Evolutionary conservation across 2,329 filamentous ascomycete genomes (phyloP), one percentile per base, ranked within the genome.

Genomic region (Nannizziopsis arthrosporioides): DNA sequence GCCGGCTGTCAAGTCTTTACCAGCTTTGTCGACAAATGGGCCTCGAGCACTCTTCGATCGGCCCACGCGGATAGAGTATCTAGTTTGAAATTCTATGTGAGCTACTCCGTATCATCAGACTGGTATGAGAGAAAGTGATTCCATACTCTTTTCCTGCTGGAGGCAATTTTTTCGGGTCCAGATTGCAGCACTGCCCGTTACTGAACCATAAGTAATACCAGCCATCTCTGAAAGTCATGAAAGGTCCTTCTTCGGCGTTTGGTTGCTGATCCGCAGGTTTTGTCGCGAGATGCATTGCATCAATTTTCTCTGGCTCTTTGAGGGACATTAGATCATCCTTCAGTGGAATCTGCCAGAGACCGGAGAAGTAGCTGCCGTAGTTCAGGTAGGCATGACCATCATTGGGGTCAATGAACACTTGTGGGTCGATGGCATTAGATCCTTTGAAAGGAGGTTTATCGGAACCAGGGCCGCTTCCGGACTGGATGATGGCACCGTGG

Each of bases 171-270:
- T 19, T 15, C 7, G 48, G 31, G 5, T 54, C n/a, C 34, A 67
- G 63, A 1, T 53, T 50, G 47, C 66, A 67, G 46, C 65, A 68
- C n/a, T 60, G 55, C 10, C 66, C 66, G 48, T 61, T 58, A 43
- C 65, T 68, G 42, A 64, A 66, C 64, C 65, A 68, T 15, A 58
- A 34, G 51, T 68, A 68, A 53, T 68, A 68, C 39, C 60, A 68
- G 1, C 59, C 61, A 2, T 56, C 55, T 4, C 52, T 55, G 19
- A 59, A 68, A 41, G 56, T 66, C 56, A 68, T 61, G 48, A 61
- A 68, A 0, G 59, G 57, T 0, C 64, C 65, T 45, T 68, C 66
- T 14, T 59, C 51, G 0, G 63, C 61, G 42, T 57, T 61, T 6
- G 44, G 15, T 10, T 50, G 51, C 2, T 36, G 19, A 1, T 47